Evolutionary conservation across 129 eudicot genomes (phyloP), one percentile per base, ranked within the genome.

Genomic region (Artemisia annua): DNA sequence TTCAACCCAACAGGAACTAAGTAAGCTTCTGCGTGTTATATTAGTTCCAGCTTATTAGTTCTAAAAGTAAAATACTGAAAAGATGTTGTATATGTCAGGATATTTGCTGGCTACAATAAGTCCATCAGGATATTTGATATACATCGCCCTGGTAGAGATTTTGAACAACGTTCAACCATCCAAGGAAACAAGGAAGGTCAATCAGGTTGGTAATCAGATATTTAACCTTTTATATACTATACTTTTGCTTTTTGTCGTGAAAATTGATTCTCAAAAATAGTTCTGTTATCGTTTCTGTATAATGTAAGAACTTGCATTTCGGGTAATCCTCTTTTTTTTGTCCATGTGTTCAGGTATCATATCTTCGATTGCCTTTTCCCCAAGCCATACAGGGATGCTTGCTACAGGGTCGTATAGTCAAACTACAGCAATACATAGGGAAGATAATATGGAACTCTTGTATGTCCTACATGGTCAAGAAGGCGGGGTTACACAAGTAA

Each of bases 401-500:
- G 98, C 98, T 48, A 84, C 93, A 48, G 98, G 98, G 13, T 94
- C 96, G 13, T 94, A 94, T 80, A 78, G 81, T 81, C 98, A 90
- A 83, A 90, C 96, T 14, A 88, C 91, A 72, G 98, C 97, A 14
- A 77, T 94, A 77, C 83, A 87, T 76, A 83, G 91, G 70, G 98
- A 94, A 83, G 98, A 90, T 74, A 94, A 90, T 79, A 87, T 94
- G 98, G 98, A 94, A 81, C 81, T 66, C 35, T 72, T 94, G 78
- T 94, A 94, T 78, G 84, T 94, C 48, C 70, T 94, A 75, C 98
- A 90, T 80, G 98, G 98, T 80, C 98, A 90, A 83, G 93, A 94
- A 85, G 98, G 98, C 64, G 98, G 98, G 76, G 92, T 94, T 57
- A 94, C 98, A 24, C 98, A 94, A 81, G 98, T 94, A 90, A 87